phyloP scores from a whole-genome alignment of 2,329 filamentous ascomycete genomes.

The Chrysosporium keratinophilum region DNA sequence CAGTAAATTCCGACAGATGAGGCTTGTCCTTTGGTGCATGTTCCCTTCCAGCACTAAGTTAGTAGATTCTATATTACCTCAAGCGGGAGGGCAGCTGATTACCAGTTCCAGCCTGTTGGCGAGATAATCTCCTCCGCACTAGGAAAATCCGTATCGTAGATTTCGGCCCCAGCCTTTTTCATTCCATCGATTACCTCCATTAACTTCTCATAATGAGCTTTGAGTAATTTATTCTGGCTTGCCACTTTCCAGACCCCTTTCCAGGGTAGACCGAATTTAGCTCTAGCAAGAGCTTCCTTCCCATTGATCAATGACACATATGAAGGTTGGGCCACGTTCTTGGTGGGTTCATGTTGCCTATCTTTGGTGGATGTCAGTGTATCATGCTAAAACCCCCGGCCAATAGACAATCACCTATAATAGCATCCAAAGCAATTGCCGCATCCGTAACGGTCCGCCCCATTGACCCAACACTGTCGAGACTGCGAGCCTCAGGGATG shows the following conservation, averaged over 20 bases:
- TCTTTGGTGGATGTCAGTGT: neutral
- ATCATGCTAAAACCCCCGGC: neutral
- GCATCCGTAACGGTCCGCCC: conserved; percentile 59
- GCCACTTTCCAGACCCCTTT: conserved; percentile 58
- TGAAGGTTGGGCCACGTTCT: neutral
- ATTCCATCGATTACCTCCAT: conserved; percentile 45
- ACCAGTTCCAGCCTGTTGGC: conserved; percentile 64
- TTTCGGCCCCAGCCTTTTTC: conserved; percentile 50
- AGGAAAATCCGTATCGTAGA: conserved; percentile 62
- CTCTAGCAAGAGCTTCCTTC: conserved; percentile 47
- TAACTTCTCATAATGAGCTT: conserved; percentile 33
- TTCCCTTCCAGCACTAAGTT: conserved; percentile 4
- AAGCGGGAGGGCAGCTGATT: neutral
- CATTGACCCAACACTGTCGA: conserved; percentile 60
- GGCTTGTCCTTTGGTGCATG: conserved; percentile 10
- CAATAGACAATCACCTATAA: conserved; percentile 50
- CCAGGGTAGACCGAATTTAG: conserved; percentile 63
- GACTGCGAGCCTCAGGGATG: conserved; percentile 56
- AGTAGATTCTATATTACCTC: neutral
- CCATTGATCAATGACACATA: conserved; percentile 49
- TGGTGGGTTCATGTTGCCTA: neutral
- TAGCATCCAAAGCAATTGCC: conserved; percentile 55
- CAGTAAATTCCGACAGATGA: conserved; percentile 61
- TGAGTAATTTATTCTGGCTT: conserved; percentile 44
- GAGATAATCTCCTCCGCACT: conserved; percentile 52